These are phyloP conservation scores for Barnettozyma wickerhamii DNA, from an alignment of 805 yeast genomes.

Conservation along the genomic window DNA sequence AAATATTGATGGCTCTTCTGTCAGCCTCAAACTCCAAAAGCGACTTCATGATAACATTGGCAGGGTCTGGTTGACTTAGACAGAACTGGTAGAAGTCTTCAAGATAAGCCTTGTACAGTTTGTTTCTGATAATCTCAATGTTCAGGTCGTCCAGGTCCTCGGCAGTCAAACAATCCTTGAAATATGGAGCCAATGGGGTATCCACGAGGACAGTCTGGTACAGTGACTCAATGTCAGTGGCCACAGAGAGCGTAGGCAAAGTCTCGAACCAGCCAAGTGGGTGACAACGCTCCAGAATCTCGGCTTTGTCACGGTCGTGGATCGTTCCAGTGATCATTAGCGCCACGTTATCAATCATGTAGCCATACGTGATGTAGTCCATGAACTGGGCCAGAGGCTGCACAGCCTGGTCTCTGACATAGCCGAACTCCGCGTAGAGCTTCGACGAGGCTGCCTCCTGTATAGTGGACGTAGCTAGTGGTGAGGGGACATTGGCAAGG, in stretches of 20 bases:
- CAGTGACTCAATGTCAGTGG: slow-evolving; percentile 90
- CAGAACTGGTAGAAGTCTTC: slow-evolving; percentile 80
- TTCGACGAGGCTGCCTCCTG: slow-evolving; percentile 74
- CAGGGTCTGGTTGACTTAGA: slow-evolving; percentile 62
- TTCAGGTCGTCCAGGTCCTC: slow-evolving; percentile 92
- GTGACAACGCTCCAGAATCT: slow-evolving; percentile 85
- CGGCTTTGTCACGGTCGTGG: slow-evolving; percentile 88
- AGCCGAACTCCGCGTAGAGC: slow-evolving; percentile 78
- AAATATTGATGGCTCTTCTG: slow-evolving; percentile 87
- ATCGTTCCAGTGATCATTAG: slow-evolving; percentile 95
- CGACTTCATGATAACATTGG: slow-evolving; percentile 73
- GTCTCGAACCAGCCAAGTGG: slow-evolving; percentile 99
- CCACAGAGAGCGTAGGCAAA: slow-evolving; percentile 89
- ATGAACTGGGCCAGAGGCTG: slow-evolving; percentile 77
- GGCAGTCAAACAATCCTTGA: slow-evolving; percentile 80
- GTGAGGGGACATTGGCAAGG: slow-evolving; percentile 73
- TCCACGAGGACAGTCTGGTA: slow-evolving; percentile 91
- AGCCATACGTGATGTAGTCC: slow-evolving; percentile 92
- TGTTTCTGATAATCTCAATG: slow-evolving; percentile 91
- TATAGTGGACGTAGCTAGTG: slow-evolving; percentile 82
- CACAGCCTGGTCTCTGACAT: slow-evolving; percentile 77
- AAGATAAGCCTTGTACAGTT: slow-evolving; percentile 85
- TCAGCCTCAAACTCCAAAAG: slow-evolving; percentile 91
- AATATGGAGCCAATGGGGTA: slow-evolving; percentile 96
- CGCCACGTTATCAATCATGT: slow-evolving; percentile 97